A percentile compares a stretch with the other conserved stretches of the same genome.
phyloP scores from a whole-genome alignment of 2,329 filamentous ascomycete genomes.

The Curvularia eragrostidis region DNA sequence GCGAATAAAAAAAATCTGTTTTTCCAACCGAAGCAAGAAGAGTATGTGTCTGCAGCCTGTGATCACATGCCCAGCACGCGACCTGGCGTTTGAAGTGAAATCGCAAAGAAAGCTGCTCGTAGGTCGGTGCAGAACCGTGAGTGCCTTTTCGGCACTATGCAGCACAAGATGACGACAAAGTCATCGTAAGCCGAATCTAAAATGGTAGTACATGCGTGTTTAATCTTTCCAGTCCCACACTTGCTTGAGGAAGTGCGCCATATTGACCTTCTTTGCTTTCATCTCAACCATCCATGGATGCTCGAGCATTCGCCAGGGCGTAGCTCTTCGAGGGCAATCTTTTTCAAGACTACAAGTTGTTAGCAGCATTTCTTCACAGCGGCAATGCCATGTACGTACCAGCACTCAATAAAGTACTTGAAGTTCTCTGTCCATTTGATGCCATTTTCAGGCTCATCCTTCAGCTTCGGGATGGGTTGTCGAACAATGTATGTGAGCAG shows the following conservation, averaged over 20 bases:
- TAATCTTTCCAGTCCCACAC: slow-evolving; percentile 96
- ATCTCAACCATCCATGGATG: slow-evolving; percentile 99
- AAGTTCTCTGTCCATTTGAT: slow-evolving; percentile 97
- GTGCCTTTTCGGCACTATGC: slow-evolving; percentile 18
- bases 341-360: slow-evolving; percentile 79
- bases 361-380: slow-evolving; percentile 23
- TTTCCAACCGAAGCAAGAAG: slow-evolving; percentile 15
- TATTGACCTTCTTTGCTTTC: slow-evolving; percentile 94
- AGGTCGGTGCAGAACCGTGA: slow-evolving; percentile 24
- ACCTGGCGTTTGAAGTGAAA: slow-evolving; percentile 26
- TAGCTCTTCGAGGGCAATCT: slow-evolving; percentile 82
- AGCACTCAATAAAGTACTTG: slow-evolving; percentile 99
- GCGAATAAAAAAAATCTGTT: slow-evolving; percentile 11
- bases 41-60: slow-evolving; percentile 9
- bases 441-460: slow-evolving; percentile 87
- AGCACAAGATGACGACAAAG: not conserved
- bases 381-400: slow-evolving; percentile 66
- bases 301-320: slow-evolving; percentile 98
- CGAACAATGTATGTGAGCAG: slow-evolving; percentile 96
- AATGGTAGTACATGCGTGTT: slow-evolving; percentile 8
- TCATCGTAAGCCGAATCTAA: not conserved
- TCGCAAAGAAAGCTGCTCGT: slow-evolving; percentile 11
- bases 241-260: slow-evolving; percentile 89
- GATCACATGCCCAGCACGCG: slow-evolving; percentile 47
- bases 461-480: slow-evolving; percentile 92